A percentile compares a stretch with the other conserved stretches of the same genome.
Evolutionary conservation across 192 early-diverging fungal species (phyloP).

Genomic region (Jimgerdemannia flammicorona): DNA sequence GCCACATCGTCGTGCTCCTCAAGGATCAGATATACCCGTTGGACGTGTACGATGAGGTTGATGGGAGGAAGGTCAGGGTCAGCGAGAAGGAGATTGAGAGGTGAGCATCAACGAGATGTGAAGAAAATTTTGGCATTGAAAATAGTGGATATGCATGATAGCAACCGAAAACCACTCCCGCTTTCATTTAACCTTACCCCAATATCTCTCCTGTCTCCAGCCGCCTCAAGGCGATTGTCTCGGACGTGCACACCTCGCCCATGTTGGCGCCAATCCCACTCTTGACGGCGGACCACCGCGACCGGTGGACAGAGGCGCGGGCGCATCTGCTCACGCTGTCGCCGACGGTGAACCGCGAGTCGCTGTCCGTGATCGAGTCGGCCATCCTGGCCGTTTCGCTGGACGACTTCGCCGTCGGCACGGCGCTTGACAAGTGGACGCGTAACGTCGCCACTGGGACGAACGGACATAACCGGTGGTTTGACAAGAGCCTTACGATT

Average conservation of each 20-base stretch:
- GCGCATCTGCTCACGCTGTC: constrained; percentile 58
- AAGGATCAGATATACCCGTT: constrained; percentile 80
- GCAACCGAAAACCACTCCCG: not conserved
- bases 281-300: constrained; percentile 77
- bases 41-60: constrained; percentile 53
- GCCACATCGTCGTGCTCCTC: constrained; percentile 65
- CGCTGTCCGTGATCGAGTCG: constrained; percentile 61
- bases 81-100: constrained; percentile 67
- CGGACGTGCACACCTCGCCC: constrained; percentile 38
- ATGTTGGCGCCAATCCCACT: constrained; percentile 58
- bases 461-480: constrained; percentile 86
- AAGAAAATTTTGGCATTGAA: constrained; percentile 4
- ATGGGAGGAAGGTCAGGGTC: constrained; percentile 49
- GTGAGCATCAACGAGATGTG: constrained; percentile 27
- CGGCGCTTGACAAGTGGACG: constrained; percentile 23
- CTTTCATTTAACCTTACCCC: constrained; percentile 4
- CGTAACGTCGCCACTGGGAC: constrained; percentile 45
- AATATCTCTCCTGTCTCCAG: constrained; percentile 28
- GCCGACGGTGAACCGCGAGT: constrained; percentile 50
- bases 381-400: constrained; percentile 73
- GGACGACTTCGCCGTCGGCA: constrained; percentile 59
- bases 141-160: too few species aligned
- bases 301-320: constrained; percentile 74
- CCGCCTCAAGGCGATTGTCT: constrained; percentile 56
- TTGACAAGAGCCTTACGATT: constrained; percentile 75